Evolutionary conservation across 257 asterid species (phyloP).

Genomic region (Penstemon eatonii): DNA sequence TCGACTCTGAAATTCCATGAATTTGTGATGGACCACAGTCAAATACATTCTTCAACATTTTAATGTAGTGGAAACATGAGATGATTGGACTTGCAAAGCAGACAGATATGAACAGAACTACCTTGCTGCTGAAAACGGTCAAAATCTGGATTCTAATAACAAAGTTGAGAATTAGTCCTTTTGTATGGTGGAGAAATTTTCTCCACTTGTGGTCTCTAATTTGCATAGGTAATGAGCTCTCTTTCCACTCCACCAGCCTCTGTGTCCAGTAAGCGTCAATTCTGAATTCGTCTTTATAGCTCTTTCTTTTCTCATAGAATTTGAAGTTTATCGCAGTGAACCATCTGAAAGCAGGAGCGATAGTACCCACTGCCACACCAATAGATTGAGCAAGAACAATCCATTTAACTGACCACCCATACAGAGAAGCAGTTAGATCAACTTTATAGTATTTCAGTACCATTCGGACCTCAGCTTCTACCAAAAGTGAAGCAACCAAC

Average conservation of each 20-base stretch:
- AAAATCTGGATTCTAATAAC: constrained; percentile 35
- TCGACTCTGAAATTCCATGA: constrained; percentile 10
- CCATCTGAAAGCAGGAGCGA: constrained; percentile 45
- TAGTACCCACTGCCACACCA: constrained; percentile 38
- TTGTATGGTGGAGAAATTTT: constrained; percentile 31
- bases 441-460: not conserved
- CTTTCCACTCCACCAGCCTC: constrained; percentile 52
- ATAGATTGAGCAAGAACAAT: constrained; percentile 33
- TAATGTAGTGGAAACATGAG: constrained; percentile 3
- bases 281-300: constrained; percentile 14
- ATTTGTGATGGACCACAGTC: constrained; percentile 12
- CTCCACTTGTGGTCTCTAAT: constrained; percentile 33
- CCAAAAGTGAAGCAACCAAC: constrained; percentile 24
- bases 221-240: constrained; percentile 29
- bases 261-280: constrained; percentile 48
- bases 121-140: constrained; percentile 38
- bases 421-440: constrained; percentile 14
- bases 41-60: constrained; percentile 15
- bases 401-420: constrained; percentile 42
- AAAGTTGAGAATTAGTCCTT: constrained; percentile 31
- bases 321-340: constrained; percentile 22
- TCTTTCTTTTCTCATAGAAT: constrained; percentile 10
- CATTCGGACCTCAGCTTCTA: constrained; percentile 34
- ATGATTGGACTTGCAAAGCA: constrained; percentile 22
- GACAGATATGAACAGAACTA: constrained; percentile 32